These are phyloP conservation scores for Hortaea werneckii DNA, from an alignment of 2,329 filamentous ascomycete genomes.

Conservation along the genomic window DNA sequence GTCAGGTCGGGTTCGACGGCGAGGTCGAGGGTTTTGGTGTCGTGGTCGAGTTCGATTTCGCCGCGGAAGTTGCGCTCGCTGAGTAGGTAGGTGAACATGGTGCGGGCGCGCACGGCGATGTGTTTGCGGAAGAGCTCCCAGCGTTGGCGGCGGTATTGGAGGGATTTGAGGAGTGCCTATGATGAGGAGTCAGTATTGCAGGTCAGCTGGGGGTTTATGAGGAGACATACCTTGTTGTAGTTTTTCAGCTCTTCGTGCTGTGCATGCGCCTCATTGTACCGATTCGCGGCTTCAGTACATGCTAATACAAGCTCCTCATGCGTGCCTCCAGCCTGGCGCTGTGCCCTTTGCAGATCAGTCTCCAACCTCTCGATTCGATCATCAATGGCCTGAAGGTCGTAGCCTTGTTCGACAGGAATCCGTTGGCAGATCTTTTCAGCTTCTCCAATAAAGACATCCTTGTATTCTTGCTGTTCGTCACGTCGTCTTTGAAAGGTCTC, in stretches of 20 bases:
- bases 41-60: constrained; percentile 67
- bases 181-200: neutral
- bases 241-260: constrained; percentile 14
- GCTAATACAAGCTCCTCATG: constrained; percentile 19
- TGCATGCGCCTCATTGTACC: constrained; percentile 12
- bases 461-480: constrained; percentile 15
- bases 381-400: constrained; percentile 24
- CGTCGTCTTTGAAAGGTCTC: constrained; percentile 19
- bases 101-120: constrained; percentile 77
- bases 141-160: constrained; percentile 58
- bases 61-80: constrained; percentile 85
- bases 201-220: neutral
- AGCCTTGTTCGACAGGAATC: constrained; percentile 20
- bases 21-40: constrained; percentile 62
- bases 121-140: constrained; percentile 74
- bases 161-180: constrained; percentile 47
- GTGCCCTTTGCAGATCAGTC: constrained; percentile 18
- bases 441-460: constrained; percentile 15
- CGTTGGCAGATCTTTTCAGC: constrained; percentile 21
- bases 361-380: constrained; percentile 22
- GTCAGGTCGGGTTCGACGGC: constrained; percentile 61
- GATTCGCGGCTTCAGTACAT: constrained; percentile 21
- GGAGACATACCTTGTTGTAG: constrained; percentile 30
- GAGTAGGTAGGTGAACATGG: constrained; percentile 79
- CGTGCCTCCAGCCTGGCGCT: constrained; percentile 22